Conservation (phyloP, 2,329 filamentous ascomycete species). For the Plenodomus biglobosus region DNA sequence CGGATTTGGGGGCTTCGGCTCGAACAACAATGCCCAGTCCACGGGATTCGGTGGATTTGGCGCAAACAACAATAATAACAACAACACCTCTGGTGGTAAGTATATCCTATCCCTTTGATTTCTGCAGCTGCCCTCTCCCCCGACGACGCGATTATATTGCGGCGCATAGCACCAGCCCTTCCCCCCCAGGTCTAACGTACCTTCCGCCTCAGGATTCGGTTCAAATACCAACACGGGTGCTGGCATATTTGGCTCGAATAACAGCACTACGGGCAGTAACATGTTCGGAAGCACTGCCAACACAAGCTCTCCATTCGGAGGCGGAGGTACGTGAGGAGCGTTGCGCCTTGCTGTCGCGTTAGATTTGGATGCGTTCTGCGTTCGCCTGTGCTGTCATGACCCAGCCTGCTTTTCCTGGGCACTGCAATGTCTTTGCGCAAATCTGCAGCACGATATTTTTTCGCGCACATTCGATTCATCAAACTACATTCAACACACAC, state of each 20-base stretch:
- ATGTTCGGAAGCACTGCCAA: slow-evolving; percentile 34
- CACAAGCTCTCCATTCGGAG: slow-evolving; percentile 39
- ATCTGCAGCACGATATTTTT: not conserved
- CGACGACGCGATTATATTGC: slow-evolving; percentile 26
- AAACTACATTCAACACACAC: slow-evolving; percentile 6
- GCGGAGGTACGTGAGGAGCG: slow-evolving; percentile 43
- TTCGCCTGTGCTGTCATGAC: not conserved
- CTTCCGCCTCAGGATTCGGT: slow-evolving; percentile 46
- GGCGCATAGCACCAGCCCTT: not conserved
- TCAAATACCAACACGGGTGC: slow-evolving; percentile 37
- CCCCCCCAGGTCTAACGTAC: slow-evolving; percentile 39
- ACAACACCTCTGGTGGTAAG: slow-evolving; percentile 55
- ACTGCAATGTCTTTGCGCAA: not conserved
- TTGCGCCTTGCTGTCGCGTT: slow-evolving; percentile 39
- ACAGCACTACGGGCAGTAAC: slow-evolving; percentile 33
- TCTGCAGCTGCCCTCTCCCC: slow-evolving; percentile 18
- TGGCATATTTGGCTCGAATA: slow-evolving; percentile 41
- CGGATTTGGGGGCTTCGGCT: slow-evolving; percentile 49
- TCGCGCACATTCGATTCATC: slow-evolving; percentile 4
- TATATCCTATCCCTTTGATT: slow-evolving; percentile 30
- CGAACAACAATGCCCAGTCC: slow-evolving; percentile 39
- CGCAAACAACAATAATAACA: slow-evolving; percentile 33
- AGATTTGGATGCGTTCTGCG: slow-evolving; percentile 6
- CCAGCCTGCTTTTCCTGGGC: not conserved
- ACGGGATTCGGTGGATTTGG: slow-evolving; percentile 48